These are phyloP conservation scores for Cladorrhinum sp. DNA, from an alignment of 2,329 filamentous ascomycete genomes.

Conservation along the genomic window DNA sequence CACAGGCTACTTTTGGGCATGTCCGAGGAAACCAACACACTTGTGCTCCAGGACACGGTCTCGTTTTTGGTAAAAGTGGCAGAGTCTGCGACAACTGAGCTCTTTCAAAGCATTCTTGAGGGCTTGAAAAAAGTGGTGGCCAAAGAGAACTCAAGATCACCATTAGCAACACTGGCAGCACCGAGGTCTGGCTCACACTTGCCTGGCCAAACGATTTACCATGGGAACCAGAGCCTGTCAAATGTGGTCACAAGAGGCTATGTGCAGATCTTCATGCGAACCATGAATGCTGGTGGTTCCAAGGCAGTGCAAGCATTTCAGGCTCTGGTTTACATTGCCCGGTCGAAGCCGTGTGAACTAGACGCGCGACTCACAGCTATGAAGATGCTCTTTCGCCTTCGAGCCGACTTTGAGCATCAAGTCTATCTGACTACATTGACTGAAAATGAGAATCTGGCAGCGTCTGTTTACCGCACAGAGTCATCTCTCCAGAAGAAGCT, in stretches of 20 bases:
- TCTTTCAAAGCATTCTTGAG: conserved; percentile 59
- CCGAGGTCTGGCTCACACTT: conserved; percentile 26
- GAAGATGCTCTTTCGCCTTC: conserved; percentile 71
- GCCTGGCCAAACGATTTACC: conserved; percentile 29
- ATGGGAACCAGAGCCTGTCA: conserved; percentile 52
- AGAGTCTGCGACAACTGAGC: conserved; percentile 52
- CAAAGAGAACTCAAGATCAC: conserved; percentile 46
- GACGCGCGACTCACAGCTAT: conserved; percentile 72
- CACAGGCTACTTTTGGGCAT: conserved; percentile 60
- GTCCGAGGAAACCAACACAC: conserved; percentile 59
- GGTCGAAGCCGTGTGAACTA: conserved; percentile 56
- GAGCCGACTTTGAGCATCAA: conserved; percentile 76
- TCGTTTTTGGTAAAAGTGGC: conserved; percentile 64
- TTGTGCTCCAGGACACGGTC: conserved; percentile 63
- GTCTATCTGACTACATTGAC: conserved; percentile 69
- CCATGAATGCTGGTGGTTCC: conserved; percentile 61
- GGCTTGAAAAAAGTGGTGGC: conserved; percentile 51
- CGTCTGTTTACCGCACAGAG: conserved; percentile 65
- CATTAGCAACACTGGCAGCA: conserved; percentile 34
- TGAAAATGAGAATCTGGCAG: conserved; percentile 71
- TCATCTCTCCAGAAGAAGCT: conserved; percentile 49
- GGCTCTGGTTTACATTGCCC: conserved; percentile 61
- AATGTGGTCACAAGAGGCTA: conserved; percentile 71
- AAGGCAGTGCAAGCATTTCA: conserved; percentile 65
- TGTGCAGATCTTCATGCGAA: conserved; percentile 72